Base-by-base conservation (phyloP, 2,329 filamentous ascomycete species). In the Curvularia lunata region DNA sequence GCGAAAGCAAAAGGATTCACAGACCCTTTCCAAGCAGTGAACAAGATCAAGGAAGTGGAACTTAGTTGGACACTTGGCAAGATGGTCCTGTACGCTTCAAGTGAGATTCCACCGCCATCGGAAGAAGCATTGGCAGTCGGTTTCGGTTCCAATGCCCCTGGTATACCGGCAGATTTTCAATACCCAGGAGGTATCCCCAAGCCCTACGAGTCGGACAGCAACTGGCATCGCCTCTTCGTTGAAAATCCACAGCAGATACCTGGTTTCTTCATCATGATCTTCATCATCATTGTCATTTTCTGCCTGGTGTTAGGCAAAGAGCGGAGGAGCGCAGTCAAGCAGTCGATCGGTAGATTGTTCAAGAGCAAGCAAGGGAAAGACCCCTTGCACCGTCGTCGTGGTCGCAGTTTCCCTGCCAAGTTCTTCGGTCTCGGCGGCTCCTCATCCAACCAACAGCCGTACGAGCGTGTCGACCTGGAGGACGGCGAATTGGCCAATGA, bases 51-150 rank as follows among this genome's bases (percentile, higher is more conserved):
- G 66, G 91, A 88, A 18, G 89, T 92, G 6, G 96, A 99, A 80
- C 89, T 99, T 18, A 96, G 91, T 80, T 99, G 95, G 95, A 98
- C 95, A 0, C 81, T 99, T 5, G 95, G 95, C 1, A 97, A 97
- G 74, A 97, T 98, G 85, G 86, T 99, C 6, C 85, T 99, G 4
- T 98, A 98, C 68, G 95, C 95, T 4, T 88, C 94, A 0, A 95
- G 92, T 3, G 92, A 97, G 74, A 84, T 99, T 5, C 88, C 91
- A 1, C 85, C 91, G 0, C 78, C 82, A 6, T 83, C 81, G 1
- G 80, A 83, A 18, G 79, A 84, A 41, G 81, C 83, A 16, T 80
- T 93, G 1, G 91, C 93, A 0, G 95, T 99, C 9, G 95, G 95
- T 0, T 98, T 98, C 72, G 95, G 95, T 56, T 92, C 88, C 78